A percentile compares a stretch with the other conserved stretches of the same genome.
phyloP scores from a whole-genome alignment of 2,329 filamentous ascomycete genomes.

The Ophiostoma quercus region DNA sequence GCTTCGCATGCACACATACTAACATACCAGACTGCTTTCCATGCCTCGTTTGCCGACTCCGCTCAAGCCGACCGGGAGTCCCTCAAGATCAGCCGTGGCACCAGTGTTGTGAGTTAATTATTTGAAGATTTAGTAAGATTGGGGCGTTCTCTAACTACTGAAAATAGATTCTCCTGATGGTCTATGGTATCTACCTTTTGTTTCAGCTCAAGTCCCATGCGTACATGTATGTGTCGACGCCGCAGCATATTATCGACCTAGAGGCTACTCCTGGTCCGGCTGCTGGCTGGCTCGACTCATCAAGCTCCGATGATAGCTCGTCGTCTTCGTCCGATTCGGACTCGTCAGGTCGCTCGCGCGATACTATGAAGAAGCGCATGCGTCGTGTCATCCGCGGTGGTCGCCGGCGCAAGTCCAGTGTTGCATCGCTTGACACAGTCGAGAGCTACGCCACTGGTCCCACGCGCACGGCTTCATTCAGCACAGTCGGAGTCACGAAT shows the following conservation, averaged over 20 bases:
- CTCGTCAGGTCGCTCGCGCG: slow-evolving; percentile 42
- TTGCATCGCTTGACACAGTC: slow-evolving; percentile 53
- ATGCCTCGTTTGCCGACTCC: slow-evolving; percentile 70
- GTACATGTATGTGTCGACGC: slow-evolving; percentile 88
- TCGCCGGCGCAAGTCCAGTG: slow-evolving; percentile 56
- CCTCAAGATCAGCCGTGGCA: slow-evolving; percentile 80
- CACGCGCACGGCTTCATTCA: slow-evolving; percentile 42
- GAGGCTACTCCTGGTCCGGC: slow-evolving; percentile 82
- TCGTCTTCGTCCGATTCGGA: slow-evolving; percentile 55
- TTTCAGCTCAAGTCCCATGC: slow-evolving; percentile 91
- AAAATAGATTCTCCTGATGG: slow-evolving; percentile 63
- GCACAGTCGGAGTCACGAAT: slow-evolving; percentile 33
- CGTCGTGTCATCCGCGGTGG: slow-evolving; percentile 46
- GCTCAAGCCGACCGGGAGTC: slow-evolving; percentile 62
- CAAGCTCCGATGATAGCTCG: slow-evolving; percentile 33
- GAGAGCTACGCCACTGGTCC: slow-evolving; percentile 29
- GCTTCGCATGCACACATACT: neutral
- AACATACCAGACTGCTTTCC: slow-evolving; percentile 67
- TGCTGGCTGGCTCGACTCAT: slow-evolving; percentile 73
- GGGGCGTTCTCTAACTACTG: neutral
- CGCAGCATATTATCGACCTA: slow-evolving; percentile 87
- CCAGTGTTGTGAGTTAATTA: slow-evolving; percentile 66
- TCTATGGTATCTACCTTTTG: slow-evolving; percentile 77
- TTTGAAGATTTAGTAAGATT: neutral
- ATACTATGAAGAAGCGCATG: slow-evolving; percentile 60